Base-by-base conservation (phyloP, 441 rosid species). In the Syzygium syzygioides region DNA sequence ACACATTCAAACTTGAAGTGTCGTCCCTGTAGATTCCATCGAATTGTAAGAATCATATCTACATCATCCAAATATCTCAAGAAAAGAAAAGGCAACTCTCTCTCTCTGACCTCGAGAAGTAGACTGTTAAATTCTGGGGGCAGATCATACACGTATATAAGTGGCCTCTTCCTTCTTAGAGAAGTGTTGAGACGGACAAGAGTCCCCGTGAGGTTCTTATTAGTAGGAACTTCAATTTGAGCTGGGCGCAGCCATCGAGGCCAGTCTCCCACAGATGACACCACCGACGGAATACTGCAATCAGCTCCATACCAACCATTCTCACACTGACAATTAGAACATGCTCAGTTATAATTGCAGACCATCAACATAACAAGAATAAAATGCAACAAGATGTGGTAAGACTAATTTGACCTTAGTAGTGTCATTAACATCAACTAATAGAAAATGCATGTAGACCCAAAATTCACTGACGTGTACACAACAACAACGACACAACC, bases 231-330 rank as follows among this genome's bases (percentile, higher is more conserved):
- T 90, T 95, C 93, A 89, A 98, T 90, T 86, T 93, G 97, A 91
- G 99, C 98, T 88, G 99, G 99, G 86, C 95, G 94, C 91, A 98
- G 96, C 99, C 99, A 98, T 87, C 88, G 93, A 87, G 99, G 99
- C 99, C 98, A 97, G 87, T 95, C 96, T 88, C 94, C 93, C 41
- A 98, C 92, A 50, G 99, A 91, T 25, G 99, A 95, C 62, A 89
- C 55, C 86, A 95, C 92, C 45, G 99, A 98, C 85, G 99, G 99
- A 87, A 94, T 90, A 91, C 99, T 95, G 92, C 99, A 98, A 85
- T 98, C 99, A 90, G 91, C 92, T 89, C 99, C 99, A 91, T 95
- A 95, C 98, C 99, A 98, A 37, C 98, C 98, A 91, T 89, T 93
- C 85, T 95, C 88, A 93, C 99, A 98, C 99, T 98, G 93, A 86